Conservation (phyloP, 352 stramenopile species). For the Globisporangium polare region DNA sequence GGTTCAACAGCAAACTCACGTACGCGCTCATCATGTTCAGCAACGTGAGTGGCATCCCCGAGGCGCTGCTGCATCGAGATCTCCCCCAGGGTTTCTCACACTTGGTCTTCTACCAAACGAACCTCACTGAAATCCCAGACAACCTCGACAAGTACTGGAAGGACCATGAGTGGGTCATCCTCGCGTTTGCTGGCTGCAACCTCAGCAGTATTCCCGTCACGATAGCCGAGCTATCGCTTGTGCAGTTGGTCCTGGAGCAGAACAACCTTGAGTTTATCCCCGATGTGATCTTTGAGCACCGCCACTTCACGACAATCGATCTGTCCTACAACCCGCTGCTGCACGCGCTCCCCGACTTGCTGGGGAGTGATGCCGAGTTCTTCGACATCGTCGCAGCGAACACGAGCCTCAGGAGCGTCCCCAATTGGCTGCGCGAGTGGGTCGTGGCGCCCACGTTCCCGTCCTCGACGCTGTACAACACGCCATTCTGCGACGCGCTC, state of each 20-base stretch:
- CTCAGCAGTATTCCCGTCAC: slow-evolving; percentile 33
- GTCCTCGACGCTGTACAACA: background rate
- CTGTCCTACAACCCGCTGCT: slow-evolving; percentile 37
- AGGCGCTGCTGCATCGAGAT: background rate
- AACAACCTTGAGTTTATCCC: slow-evolving; percentile 25
- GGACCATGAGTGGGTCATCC: background rate
- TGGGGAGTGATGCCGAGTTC: background rate
- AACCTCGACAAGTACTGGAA: background rate
- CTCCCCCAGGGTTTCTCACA: background rate
- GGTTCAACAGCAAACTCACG: background rate
- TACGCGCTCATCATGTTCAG: slow-evolving; percentile 1
- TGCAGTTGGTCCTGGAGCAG: slow-evolving; percentile 20
- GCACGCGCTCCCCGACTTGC: slow-evolving; percentile 18
- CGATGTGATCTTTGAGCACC: slow-evolving; percentile 52
- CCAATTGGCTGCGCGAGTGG: background rate
- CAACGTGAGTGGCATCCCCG: background rate
- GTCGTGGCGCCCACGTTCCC: too few relatives aligned
- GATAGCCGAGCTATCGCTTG: slow-evolving; percentile 41
- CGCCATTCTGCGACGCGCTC: background rate
- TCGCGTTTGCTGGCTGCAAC: background rate
- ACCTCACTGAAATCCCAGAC: slow-evolving; percentile 1
- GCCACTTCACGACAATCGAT: slow-evolving; percentile 43
- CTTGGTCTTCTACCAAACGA: background rate
- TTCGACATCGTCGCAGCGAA: background rate
- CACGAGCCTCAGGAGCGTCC: background rate